Evolutionary conservation across 257 asterid genomes (phyloP).

Genomic region (Nyctanthes arbortristis): DNA sequence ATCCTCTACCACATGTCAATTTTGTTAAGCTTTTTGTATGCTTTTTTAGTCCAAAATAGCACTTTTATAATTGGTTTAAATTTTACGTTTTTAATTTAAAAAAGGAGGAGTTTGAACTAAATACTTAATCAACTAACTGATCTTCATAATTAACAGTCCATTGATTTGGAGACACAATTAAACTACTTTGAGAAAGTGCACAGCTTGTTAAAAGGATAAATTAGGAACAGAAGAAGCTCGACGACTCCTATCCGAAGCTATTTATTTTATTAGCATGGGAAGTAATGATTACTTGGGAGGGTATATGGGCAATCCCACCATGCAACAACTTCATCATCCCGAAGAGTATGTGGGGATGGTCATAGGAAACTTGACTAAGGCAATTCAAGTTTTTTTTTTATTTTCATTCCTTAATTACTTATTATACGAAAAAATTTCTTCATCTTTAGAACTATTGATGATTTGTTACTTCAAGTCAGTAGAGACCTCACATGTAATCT

Average conservation of each 20-base stretch:
- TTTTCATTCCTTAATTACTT: too few species aligned
- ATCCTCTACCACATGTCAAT: too few species aligned
- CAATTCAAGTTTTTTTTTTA: conserved; percentile 43
- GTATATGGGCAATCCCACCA: conserved; percentile 45
- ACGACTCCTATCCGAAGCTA: conserved; percentile 45
- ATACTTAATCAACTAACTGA: too few species aligned
- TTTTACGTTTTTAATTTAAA: too few species aligned
- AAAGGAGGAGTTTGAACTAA: too few species aligned
- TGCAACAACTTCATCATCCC: conserved; percentile 50
- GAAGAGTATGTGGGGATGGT: conserved; percentile 52
- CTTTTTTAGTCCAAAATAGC: too few species aligned
- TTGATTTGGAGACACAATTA: conserved; percentile 52
- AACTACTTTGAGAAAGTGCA: conserved; percentile 46
- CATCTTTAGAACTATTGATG: too few species aligned
- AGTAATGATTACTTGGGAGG: conserved; percentile 69
- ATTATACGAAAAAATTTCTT: too few species aligned
- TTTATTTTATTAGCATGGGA: conserved; percentile 56
- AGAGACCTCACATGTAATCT: too few species aligned
- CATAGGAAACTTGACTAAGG: conserved; percentile 42
- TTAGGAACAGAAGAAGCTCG: conserved; percentile 38
- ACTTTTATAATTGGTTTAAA: too few species aligned
- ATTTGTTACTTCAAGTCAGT: too few species aligned
- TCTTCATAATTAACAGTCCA: conserved; percentile 35
- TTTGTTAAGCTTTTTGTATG: too few species aligned
- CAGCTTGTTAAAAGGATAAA: conserved; percentile 28